Percentiles rank a stretch among this genome's conserved stretches.
These are phyloP conservation scores for Fusarium sacchari DNA, from an alignment of 2,329 filamentous ascomycete species.

Conservation along the genomic window DNA sequence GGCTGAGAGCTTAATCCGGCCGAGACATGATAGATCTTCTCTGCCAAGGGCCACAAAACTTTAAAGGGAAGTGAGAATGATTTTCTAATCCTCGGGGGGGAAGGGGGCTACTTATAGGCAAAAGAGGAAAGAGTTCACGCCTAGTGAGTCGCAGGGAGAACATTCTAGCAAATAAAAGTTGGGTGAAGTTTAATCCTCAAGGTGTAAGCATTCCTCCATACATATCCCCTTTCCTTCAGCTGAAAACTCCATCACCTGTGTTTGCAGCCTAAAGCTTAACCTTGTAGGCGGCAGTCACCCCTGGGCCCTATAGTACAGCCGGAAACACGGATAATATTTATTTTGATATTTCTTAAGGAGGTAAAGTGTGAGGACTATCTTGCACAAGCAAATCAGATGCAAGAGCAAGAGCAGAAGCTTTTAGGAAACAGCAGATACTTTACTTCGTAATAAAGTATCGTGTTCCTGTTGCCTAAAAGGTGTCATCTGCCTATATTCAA, in stretches of 20 bases:
- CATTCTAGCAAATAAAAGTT: rapidly evolving
- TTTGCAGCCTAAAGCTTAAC: no score
- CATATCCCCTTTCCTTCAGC: background rate
- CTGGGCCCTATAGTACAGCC: no score
- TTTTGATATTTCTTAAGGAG: rapidly evolving
- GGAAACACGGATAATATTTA: background rate
- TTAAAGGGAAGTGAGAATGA: background rate
- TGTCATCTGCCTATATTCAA: no score
- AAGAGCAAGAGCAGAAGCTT: background rate
- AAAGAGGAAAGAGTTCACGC: rapidly evolving
- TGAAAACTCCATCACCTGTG: no score
- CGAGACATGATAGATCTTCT: no score
- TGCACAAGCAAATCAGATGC: background rate
- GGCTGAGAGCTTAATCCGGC: no score
- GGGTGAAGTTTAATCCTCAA: background rate
- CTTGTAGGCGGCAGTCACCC: no score
- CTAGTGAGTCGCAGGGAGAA: background rate
- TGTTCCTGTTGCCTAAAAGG: background rate
- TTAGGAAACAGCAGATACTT: background rate
- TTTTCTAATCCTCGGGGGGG: background rate
- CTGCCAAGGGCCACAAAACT: no score
- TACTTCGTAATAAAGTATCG: rapidly evolving
- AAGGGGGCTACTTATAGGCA: background rate
- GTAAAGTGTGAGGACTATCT: background rate
- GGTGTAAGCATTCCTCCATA: no score